Evolutionary conservation across 257 asterid genomes (phyloP).

Genomic region (Nicotiana noctiflora): DNA sequence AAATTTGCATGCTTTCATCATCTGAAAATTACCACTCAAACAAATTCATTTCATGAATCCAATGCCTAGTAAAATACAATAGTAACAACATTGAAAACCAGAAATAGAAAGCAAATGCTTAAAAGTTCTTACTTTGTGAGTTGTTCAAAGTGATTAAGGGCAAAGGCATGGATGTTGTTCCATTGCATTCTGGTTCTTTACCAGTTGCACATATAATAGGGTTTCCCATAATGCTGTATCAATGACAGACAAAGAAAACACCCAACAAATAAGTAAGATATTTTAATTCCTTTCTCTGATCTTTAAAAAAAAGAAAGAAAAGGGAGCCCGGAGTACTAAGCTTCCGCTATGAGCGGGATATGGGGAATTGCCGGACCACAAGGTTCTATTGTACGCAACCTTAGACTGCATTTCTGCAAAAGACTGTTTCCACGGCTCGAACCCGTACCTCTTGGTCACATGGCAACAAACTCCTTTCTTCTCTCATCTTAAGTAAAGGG

Average conservation of each 20-base stretch:
- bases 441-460: no score
- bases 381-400: no score
- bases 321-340: no score
- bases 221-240: conserved; percentile 75
- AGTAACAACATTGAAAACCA: neutral
- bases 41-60: neutral
- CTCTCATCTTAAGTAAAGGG: neutral
- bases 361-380: no score
- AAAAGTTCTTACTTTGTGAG: conserved; percentile 54
- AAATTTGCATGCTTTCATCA: neutral
- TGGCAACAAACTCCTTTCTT: neutral
- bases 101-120: neutral
- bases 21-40: neutral
- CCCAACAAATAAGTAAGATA: neutral
- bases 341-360: no score
- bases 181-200: conserved; percentile 74
- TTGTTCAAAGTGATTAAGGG: conserved; percentile 35
- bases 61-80: neutral
- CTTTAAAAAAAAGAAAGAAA: neutral
- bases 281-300: neutral
- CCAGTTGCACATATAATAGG: conserved; percentile 86
- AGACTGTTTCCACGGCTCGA: no score
- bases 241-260: neutral
- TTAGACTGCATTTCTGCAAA: no score
- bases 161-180: conserved; percentile 61